Base-by-base conservation (phyloP, 495 filamentous ascomycete species). In the Lasiosphaeria miniovina region DNA sequence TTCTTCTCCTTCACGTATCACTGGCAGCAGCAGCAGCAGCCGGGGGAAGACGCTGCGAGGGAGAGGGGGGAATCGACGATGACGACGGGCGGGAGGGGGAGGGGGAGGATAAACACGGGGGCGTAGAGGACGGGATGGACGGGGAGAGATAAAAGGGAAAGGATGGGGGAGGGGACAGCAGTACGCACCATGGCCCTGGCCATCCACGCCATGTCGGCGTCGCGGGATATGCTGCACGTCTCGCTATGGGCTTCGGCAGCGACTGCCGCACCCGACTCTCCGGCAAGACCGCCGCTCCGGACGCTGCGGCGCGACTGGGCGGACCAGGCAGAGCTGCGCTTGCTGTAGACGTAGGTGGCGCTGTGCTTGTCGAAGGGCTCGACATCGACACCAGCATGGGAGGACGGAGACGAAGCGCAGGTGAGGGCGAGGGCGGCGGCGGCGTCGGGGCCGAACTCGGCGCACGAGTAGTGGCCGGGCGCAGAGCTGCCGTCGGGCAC, bases 401-500 rank as follows among this genome's bases (percentile, higher is more conserved):
- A 48, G 31, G 49, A 48, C 15, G 38, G n/a, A 2, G 24, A 54
- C 54, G 24, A 34, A 45, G 46, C 45, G 35, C 54, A n/a, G n/a
- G n/a, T 2, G 24, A 24, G 24, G 24, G 24, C 24, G 24, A 24
- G 24, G 24, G 24, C 24, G 24, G 24, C 24, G 24, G 24, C 1
- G 36, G 6, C 41, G 32, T n/a, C 60, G 17, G 17, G 31, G 40
- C 35, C 51, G 49, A 35, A 53, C 61, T 48, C 54, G 54, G 50
- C 34, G 43, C 63, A 51, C 54, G 71, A 73, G 55, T 77, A 79
- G 54, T 77, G 67, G 0, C 76, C 77, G 6, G 75, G 76, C 15
- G 62, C 65, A 14, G 65, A 72, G 49, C 69, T 71, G 32, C 76
- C 77, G 58, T 80, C 72, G 0, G 88, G 87, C n/a, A 96, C 76